Conservation (phyloP, 2,329 filamentous ascomycete genomes). For the Zopfia rhizophila region DNA sequence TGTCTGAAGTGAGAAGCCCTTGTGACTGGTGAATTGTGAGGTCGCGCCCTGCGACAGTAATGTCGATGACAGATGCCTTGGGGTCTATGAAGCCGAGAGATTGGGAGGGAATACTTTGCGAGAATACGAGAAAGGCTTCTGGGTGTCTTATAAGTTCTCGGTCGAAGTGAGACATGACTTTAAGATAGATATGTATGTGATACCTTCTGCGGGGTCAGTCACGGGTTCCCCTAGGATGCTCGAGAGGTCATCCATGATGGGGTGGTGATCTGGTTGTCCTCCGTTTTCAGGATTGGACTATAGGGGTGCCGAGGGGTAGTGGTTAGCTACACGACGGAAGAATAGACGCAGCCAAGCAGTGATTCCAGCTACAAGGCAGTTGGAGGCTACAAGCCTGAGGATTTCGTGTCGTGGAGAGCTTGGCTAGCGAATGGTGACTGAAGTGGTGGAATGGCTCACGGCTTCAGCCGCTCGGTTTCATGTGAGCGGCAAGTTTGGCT, state of each 20-base stretch:
- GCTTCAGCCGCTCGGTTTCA: no score
- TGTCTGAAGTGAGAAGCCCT: constrained; percentile 78
- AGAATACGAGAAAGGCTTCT: constrained; percentile 93
- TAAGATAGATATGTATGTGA: constrained; percentile 1
- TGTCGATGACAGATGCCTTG: constrained; percentile 70
- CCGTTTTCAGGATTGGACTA: constrained; percentile 33
- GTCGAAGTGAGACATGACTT: not conserved
- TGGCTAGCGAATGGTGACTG: no score
- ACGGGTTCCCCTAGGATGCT: constrained; percentile 61
- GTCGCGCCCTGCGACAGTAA: constrained; percentile 75
- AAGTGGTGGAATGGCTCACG: no score
- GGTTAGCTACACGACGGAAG: no score
- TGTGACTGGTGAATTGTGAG: constrained; percentile 86
- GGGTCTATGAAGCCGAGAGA: constrained; percentile 83
- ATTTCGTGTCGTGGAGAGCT: no score
- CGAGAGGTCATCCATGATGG: constrained; percentile 47
- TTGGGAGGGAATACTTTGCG: constrained; percentile 75
- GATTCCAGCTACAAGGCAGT: no score
- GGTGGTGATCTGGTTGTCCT: constrained; percentile 14
- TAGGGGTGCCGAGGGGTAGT: no score
- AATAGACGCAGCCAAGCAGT: no score
- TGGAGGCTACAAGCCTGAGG: no score
- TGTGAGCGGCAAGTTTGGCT: no score
- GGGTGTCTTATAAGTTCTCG: constrained; percentile 13
- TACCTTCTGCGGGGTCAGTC: constrained; percentile 70